A percentile compares a stretch with the other conserved stretches of the same genome.
Evolutionary conservation across 164 flowering plant genomes (phyloP).

Genomic region (Saururus chinensis): DNA sequence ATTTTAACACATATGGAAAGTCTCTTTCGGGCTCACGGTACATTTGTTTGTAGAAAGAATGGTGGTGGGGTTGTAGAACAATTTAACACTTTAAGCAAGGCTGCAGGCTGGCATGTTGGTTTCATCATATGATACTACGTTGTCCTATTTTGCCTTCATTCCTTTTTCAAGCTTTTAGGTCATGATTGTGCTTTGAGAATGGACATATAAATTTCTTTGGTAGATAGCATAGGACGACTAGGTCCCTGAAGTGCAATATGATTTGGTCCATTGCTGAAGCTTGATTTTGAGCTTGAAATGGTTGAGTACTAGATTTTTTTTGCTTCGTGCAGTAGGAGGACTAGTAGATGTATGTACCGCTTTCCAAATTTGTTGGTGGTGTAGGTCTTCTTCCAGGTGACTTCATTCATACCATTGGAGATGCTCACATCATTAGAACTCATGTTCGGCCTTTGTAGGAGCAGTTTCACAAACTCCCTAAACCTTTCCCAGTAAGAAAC

Average conservation of each 20-base stretch:
- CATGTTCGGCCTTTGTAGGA: constrained; percentile 79
- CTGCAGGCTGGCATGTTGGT: constrained; percentile 93
- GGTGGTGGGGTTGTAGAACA: constrained; percentile 86
- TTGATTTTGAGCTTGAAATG: too few species aligned
- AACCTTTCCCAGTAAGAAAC: constrained; percentile 82
- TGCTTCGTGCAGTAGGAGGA: too few species aligned
- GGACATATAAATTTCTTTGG: not conserved
- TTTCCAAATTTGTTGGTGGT: too few species aligned
- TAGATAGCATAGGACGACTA: not conserved
- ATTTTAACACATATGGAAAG: not conserved
- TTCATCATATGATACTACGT: constrained; percentile 88
- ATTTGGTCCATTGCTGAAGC: too few species aligned
- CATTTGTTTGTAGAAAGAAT: constrained; percentile 82
- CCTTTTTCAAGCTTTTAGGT: not conserved
- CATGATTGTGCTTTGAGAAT: not conserved
- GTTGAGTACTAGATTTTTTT: too few species aligned
- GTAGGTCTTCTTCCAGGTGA: constrained; percentile 87
- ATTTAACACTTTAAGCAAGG: constrained; percentile 82
- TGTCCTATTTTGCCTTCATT: constrained; percentile 2
- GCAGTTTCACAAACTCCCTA: constrained; percentile 75
- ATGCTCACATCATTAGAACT: constrained; percentile 75
- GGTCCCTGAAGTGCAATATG: not conserved
- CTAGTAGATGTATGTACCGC: too few species aligned
- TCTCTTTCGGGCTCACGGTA: constrained; percentile 35
- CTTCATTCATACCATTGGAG: constrained; percentile 78